Conservation (phyloP, 2,329 filamentous ascomycete genomes). For the Pseudonectria foliicola region DNA sequence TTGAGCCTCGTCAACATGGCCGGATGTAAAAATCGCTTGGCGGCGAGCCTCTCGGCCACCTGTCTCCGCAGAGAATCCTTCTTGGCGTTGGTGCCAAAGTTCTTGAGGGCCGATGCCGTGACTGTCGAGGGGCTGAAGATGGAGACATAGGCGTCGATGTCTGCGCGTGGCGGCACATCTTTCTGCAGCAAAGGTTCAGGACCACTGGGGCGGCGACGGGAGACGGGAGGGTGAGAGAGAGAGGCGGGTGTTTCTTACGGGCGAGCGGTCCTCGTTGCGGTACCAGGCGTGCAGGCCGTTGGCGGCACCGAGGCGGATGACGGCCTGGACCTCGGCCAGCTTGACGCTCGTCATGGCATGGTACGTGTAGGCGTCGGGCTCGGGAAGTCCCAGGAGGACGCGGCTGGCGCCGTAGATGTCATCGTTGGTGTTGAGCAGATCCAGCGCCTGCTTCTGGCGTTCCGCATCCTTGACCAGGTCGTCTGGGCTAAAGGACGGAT, state of each 20-base stretch:
- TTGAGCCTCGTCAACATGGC: constrained; percentile 31
- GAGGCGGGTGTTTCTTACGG: constrained; percentile 20
- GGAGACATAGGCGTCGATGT: constrained; percentile 59
- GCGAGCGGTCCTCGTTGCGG: constrained; percentile 27
- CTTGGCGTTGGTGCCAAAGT: constrained; percentile 57
- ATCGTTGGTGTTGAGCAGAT: constrained; percentile 32
- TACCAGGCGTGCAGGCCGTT: constrained; percentile 47
- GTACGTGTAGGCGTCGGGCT: constrained; percentile 41
- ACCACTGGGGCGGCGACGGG: constrained; percentile 1
- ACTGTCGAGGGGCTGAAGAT: constrained; percentile 57
- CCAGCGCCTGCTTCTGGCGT: constrained; percentile 30
- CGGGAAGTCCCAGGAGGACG: constrained; percentile 36
- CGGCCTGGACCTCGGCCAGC: constrained; percentile 41
- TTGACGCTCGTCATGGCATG: constrained; percentile 44
- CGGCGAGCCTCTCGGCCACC: constrained; percentile 48
- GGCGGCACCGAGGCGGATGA: constrained; percentile 34
- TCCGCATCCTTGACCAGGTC: constrained; percentile 31
- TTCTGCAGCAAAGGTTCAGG: constrained; percentile 22
- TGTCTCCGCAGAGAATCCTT: constrained; percentile 52
- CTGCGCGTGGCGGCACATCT: constrained; percentile 44
- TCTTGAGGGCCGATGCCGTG: constrained; percentile 55
- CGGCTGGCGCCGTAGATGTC: constrained; percentile 39
- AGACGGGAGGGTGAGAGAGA: background rate
- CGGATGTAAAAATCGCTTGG: constrained; percentile 45
- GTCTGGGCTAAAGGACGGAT: constrained; percentile 36